phyloP scores from a whole-genome alignment of 139 green algal species.

The Parachlorella kessleri region DNA sequence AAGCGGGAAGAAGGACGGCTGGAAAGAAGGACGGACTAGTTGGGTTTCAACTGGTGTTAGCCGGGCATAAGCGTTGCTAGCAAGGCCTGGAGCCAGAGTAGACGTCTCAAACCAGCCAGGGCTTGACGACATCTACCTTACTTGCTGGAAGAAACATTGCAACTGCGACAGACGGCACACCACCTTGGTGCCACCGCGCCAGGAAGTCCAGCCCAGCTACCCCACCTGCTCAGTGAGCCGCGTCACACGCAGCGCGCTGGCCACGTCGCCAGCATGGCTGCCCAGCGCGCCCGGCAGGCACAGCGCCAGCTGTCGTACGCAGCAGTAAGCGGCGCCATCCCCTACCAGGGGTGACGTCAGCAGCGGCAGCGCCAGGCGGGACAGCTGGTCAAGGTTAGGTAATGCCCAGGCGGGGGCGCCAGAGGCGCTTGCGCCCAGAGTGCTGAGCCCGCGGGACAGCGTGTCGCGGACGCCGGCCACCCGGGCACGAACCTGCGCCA shows the following conservation, averaged over 20 bases:
- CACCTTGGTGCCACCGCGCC: too few relatives aligned
- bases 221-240: constrained; percentile 32
- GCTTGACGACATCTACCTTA: too few relatives aligned
- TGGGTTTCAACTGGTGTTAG: too few relatives aligned
- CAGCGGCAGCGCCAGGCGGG: constrained; percentile 66
- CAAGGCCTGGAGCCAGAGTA: too few relatives aligned
- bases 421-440: constrained; percentile 51
- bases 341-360: constrained; percentile 71
- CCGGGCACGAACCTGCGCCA: constrained; percentile 49
- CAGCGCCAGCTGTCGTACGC: constrained; percentile 53
- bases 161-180: too few relatives aligned
- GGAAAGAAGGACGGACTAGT: too few relatives aligned
- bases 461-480: constrained; percentile 54
- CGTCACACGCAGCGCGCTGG: constrained; percentile 64
- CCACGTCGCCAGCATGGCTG: constrained; percentile 40
- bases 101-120: too few relatives aligned
- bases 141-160: too few relatives aligned
- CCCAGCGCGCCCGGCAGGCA: constrained; percentile 67
- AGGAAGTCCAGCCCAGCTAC: too few relatives aligned
- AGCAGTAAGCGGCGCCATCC: constrained; percentile 60
- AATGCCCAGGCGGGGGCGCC: constrained; percentile 31
- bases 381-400: constrained; percentile 54
- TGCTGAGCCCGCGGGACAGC: constrained; percentile 61
- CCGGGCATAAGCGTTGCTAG: too few relatives aligned
- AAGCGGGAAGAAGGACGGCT: too few relatives aligned